These are phyloP conservation scores for Crithidia acanthocephali DNA, from an alignment of 208 protist species.

Conservation along the genomic window DNA sequence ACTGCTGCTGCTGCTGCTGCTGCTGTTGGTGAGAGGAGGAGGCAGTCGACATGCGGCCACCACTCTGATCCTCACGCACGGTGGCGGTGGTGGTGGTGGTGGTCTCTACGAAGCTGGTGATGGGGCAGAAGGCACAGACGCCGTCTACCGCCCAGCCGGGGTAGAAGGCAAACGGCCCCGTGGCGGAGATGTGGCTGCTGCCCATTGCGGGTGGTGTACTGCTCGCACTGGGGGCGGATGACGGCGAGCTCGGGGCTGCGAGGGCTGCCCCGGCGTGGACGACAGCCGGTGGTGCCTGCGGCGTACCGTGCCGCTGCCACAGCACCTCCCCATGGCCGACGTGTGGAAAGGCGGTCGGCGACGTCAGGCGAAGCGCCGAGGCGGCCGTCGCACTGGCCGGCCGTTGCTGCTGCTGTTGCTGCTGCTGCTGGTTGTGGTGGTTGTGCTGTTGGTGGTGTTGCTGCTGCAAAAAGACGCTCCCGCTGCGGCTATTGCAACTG, in stretches of 20 bases:
- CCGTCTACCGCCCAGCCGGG: neutral
- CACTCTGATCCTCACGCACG: conserved; percentile 4
- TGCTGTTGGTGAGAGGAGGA: neutral
- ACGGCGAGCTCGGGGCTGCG: neutral
- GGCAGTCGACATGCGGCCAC: neutral
- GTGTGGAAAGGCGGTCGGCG: neutral
- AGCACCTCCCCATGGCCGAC: neutral
- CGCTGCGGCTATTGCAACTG: conserved; percentile 15
- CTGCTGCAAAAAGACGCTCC: neutral
- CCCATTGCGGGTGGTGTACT: conserved; percentile 11
- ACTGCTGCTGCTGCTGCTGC: conserved; percentile 10
- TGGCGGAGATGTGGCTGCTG: neutral
- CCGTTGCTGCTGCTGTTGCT: neutral
- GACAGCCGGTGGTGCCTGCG: neutral
- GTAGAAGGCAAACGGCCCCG: neutral
- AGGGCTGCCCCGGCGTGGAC: neutral
- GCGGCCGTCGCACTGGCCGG: neutral
- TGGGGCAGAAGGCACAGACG: conserved; percentile 19
- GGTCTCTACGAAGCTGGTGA: conserved; percentile 12
- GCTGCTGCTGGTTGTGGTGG: conserved; percentile 8
- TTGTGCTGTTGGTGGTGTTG: too few species aligned
- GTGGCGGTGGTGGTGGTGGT: too few species aligned
- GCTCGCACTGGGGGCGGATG: conserved; percentile 2
- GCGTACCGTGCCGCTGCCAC: neutral
- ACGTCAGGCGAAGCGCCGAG: neutral